These are phyloP conservation scores for Papiliotrema laurentii DNA, from an alignment of 1,284 basidiomycete species.

Conservation along the genomic window DNA sequence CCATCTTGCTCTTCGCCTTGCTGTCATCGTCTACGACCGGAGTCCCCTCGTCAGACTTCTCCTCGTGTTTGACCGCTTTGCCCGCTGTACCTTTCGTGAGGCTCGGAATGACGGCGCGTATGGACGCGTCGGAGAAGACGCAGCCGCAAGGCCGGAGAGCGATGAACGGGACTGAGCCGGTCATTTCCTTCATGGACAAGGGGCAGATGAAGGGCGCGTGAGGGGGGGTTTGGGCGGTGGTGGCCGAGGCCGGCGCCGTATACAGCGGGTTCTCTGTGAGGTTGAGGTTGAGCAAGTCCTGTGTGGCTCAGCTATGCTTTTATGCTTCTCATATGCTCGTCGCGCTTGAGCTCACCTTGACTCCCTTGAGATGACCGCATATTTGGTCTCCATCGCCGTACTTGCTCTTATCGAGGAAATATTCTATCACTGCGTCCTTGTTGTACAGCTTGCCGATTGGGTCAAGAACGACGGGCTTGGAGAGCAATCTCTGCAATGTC, in stretches of 20 bases:
- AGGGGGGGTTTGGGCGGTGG: slow-evolving; percentile 46
- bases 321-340: not conserved
- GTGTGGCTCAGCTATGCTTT: not conserved
- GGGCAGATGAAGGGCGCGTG: slow-evolving; percentile 77
- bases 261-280: slow-evolving; percentile 65
- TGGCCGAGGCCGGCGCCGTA: slow-evolving; percentile 33
- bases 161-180: slow-evolving; percentile 78
- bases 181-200: slow-evolving; percentile 87
- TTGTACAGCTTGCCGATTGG: slow-evolving; percentile 88
- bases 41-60: slow-evolving; percentile 17
- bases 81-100: slow-evolving; percentile 22
- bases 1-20: slow-evolving; percentile 5
- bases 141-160: slow-evolving; percentile 85
- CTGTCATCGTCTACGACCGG: slow-evolving; percentile 5
- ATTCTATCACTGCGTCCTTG: slow-evolving; percentile 85
- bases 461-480: slow-evolving; percentile 81
- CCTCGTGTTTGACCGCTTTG: slow-evolving; percentile 5
- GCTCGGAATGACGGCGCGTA: slow-evolving; percentile 37
- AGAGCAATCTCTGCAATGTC: slow-evolving; percentile 63
- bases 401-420: slow-evolving; percentile 70
- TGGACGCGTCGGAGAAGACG: slow-evolving; percentile 48
- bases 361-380: slow-evolving; percentile 76
- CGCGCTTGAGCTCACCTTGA: slow-evolving; percentile 61
- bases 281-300: slow-evolving; percentile 81
- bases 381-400: slow-evolving; percentile 74